Evolutionary conservation across 1,139 yeast species (phyloP).

Genomic region (Hyphopichia burtonii): DNA sequence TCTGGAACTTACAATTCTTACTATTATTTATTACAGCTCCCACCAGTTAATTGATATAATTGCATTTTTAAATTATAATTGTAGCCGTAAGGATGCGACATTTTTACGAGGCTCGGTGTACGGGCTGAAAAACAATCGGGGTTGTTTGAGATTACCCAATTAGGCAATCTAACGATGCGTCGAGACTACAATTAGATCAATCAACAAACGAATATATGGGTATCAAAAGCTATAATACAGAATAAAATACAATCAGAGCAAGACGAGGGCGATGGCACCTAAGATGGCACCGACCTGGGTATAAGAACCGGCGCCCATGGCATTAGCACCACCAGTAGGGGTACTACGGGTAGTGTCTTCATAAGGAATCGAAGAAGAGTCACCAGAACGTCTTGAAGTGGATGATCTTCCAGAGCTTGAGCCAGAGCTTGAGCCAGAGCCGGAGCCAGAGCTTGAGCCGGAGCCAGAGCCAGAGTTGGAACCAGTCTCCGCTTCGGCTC

Average conservation of each 20-base stretch:
- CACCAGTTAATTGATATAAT: neutral
- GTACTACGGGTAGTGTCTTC: slow-evolving; percentile 6
- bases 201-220: neutral
- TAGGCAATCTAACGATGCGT: neutral
- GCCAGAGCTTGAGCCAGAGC: slow-evolving; percentile 9
- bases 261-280: slow-evolving; percentile 36
- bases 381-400: slow-evolving; percentile 4
- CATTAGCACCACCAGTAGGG: slow-evolving; percentile 12
- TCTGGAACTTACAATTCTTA: slow-evolving; percentile 44
- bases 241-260: slow-evolving; percentile 14
- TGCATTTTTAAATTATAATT: too few relatives aligned
- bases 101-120: too few relatives aligned
- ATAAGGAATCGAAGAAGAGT: slow-evolving; percentile 6
- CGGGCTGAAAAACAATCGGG: too few relatives aligned
- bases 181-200: neutral
- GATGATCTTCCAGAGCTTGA: slow-evolving; percentile 6
- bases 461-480: slow-evolving; percentile 4
- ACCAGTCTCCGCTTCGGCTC: slow-evolving; percentile 7
- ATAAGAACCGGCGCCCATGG: slow-evolving; percentile 7
- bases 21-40: slow-evolving; percentile 37
- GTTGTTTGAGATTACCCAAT: neutral
- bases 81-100: too few relatives aligned
- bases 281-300: slow-evolving; percentile 37
- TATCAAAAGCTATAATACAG: neutral
- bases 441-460: slow-evolving; percentile 6